phyloP scores from a whole-genome alignment of 83 land plant genomes.

The Thuja plicata region DNA sequence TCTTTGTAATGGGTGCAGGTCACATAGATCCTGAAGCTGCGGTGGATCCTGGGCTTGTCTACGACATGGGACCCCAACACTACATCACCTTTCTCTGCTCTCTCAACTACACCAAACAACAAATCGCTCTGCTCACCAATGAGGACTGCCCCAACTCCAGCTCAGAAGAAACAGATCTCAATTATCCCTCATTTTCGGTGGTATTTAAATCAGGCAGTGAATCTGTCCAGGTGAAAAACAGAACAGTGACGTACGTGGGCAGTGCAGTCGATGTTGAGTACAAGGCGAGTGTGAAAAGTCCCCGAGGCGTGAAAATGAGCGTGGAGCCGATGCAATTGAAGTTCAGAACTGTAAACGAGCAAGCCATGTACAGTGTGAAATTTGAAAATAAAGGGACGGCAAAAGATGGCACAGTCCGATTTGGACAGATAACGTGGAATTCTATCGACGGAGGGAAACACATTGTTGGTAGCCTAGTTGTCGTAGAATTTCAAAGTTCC shows the following conservation, averaged over 20 bases:
- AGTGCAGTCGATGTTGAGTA: not conserved
- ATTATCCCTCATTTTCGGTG: conserved; percentile 30
- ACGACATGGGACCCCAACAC: conserved; percentile 12
- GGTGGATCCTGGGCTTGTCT: conserved; percentile 23
- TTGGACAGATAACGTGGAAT: conserved; percentile 15
- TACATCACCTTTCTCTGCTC: conserved; percentile 16
- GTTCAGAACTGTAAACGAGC: conserved; percentile 15
- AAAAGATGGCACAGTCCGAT: not conserved
- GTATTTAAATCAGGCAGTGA: not conserved
- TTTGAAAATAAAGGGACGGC: not conserved
- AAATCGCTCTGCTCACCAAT: not conserved
- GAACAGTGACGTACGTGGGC: conserved; percentile 35
- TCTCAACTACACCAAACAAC: conserved; percentile 3
- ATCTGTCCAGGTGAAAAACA: not conserved
- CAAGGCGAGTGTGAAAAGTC: not conserved
- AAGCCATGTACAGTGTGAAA: conserved; percentile 16
- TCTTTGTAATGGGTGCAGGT: conserved; percentile 20
- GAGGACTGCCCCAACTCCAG: conserved; percentile 33
- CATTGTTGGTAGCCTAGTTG: conserved; percentile 21
- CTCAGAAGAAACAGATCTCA: conserved; percentile 18
- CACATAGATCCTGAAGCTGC: conserved; percentile 18
- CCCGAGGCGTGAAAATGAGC: conserved; percentile 27
- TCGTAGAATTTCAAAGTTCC: not conserved
- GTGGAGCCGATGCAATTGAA: conserved; percentile 17
- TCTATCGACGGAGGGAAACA: conserved; percentile 21